Conservation (phyloP, 345 rosid genomes). For the Sisymbrium irio region DNA sequence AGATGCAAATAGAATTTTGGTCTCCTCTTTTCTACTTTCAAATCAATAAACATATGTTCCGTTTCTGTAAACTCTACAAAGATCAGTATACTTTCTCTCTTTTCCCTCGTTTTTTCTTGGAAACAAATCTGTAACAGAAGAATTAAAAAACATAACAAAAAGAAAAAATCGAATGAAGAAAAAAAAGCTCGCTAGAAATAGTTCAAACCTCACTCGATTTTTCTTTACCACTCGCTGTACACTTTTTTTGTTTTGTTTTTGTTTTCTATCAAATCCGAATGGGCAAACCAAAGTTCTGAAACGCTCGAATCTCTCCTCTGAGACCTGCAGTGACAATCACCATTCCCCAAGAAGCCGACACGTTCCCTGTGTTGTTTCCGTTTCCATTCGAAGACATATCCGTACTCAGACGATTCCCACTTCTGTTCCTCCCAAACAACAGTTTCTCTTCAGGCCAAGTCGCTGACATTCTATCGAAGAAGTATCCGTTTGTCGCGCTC, state of each 20-base stretch:
- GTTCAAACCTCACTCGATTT: conserved; percentile 62
- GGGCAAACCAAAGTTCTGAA: conserved; percentile 92
- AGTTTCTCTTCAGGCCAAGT: conserved; percentile 96
- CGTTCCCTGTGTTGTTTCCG: conserved; percentile 41
- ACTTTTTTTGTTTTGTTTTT: neutral
- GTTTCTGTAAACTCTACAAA: conserved; percentile 32
- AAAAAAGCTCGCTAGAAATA: conserved; percentile 46
- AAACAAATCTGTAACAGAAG: conserved; percentile 39
- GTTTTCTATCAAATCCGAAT: conserved; percentile 41
- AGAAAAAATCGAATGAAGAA: conserved; percentile 31
- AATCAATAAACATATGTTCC: conserved; percentile 33
- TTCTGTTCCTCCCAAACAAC: conserved; percentile 45
- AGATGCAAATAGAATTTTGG: neutral
- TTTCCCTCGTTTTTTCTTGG: conserved; percentile 13
- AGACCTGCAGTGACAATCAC: conserved; percentile 89
- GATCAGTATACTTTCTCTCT: conserved; percentile 19
- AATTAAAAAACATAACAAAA: conserved; percentile 35
- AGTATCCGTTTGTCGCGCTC: conserved; percentile 75
- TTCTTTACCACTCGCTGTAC: conserved; percentile 31
- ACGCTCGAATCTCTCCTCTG: conserved; percentile 77
- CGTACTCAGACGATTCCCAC: conserved; percentile 46
- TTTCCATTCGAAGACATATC: conserved; percentile 49
- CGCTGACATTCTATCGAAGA: conserved; percentile 82
- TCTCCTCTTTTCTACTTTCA: neutral
- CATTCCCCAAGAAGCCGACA: conserved; percentile 71